phyloP scores from a whole-genome alignment of 2,329 filamentous ascomycete genomes.

The Penicillium brevicompactum region DNA sequence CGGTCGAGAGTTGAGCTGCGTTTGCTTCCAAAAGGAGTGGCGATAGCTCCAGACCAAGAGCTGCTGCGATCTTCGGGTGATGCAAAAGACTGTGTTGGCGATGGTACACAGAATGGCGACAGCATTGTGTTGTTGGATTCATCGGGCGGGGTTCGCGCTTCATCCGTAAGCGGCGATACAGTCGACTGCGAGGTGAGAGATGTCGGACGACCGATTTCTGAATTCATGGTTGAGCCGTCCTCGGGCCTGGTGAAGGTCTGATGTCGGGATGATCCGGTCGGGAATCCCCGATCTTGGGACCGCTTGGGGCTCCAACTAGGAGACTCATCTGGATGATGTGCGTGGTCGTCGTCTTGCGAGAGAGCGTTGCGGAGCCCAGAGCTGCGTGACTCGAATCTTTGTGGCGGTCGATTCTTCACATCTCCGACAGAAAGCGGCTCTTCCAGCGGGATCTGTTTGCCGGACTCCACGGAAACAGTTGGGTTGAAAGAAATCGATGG shows the following conservation, averaged over 20 bases:
- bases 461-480: slow-evolving; percentile 44
- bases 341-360: slow-evolving; percentile 34
- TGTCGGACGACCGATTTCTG: slow-evolving; percentile 40
- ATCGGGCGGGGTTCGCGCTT: slow-evolving; percentile 46
- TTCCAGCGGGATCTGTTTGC: slow-evolving; percentile 39
- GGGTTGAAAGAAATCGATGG: slow-evolving; percentile 48
- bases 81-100: slow-evolving; percentile 38
- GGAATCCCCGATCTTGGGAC: slow-evolving; percentile 26
- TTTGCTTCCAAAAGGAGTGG: slow-evolving; percentile 39
- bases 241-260: slow-evolving; percentile 25
- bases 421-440: slow-evolving; percentile 41
- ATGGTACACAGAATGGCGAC: slow-evolving; percentile 42
- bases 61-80: slow-evolving; percentile 45
- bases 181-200: slow-evolving; percentile 50
- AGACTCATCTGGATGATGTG: slow-evolving; percentile 17
- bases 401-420: slow-evolving; percentile 23
- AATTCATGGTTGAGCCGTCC: slow-evolving; percentile 23
- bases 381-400: slow-evolving; percentile 33
- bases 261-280: slow-evolving; percentile 28
- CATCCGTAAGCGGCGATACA: slow-evolving; percentile 43
- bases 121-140: slow-evolving; percentile 35
- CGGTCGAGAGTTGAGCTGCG: slow-evolving; percentile 38
- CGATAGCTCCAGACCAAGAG: slow-evolving; percentile 39
- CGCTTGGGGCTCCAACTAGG: slow-evolving; percentile 26
- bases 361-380: slow-evolving; percentile 40